Percentiles rank a stretch among this genome's conserved stretches.
phyloP scores from a whole-genome alignment of 257 asterid species.

The Plantago elongata region DNA sequence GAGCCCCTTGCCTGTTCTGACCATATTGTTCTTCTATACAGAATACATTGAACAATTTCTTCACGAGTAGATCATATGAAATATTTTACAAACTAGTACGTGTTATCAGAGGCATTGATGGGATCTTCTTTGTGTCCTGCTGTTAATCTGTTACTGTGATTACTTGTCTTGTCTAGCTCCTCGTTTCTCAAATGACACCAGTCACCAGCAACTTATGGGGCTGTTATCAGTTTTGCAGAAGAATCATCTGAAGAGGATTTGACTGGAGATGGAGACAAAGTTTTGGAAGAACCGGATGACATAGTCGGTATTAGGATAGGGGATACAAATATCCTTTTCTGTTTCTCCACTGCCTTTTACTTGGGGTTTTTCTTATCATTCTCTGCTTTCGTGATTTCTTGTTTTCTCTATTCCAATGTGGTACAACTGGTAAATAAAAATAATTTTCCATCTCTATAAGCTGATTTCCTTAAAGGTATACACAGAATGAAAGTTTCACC shows the following conservation, averaged over 20 bases:
- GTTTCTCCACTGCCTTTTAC: slow-evolving; percentile 6
- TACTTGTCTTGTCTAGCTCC: slow-evolving; percentile 3
- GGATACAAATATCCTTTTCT: slow-evolving; percentile 34
- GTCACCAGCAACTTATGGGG: slow-evolving; percentile 14
- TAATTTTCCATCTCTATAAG: slow-evolving; percentile 13
- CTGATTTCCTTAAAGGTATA: slow-evolving; percentile 37
- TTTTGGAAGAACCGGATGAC: slow-evolving; percentile 45
- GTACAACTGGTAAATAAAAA: background rate
- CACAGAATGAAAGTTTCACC: slow-evolving; percentile 35
- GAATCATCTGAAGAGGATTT: slow-evolving; percentile 60
- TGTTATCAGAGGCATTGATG: background rate
- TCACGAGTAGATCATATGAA: background rate
- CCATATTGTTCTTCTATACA: no score
- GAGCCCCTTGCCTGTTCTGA: no score
- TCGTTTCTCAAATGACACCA: slow-evolving; percentile 7
- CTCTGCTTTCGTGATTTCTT: background rate
- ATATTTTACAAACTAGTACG: background rate
- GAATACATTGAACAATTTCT: no score
- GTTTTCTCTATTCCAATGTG: background rate
- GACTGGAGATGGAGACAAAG: slow-evolving; percentile 32
- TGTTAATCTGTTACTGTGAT: slow-evolving; percentile 8
- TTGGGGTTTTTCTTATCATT: slow-evolving; percentile 13
- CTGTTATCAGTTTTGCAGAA: slow-evolving; percentile 58
- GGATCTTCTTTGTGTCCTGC: background rate
- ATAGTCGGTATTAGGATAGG: slow-evolving; percentile 23